These are phyloP conservation scores for Xylariaceae sp. DNA, from an alignment of 2,329 filamentous ascomycete genomes.

Conservation along the genomic window DNA sequence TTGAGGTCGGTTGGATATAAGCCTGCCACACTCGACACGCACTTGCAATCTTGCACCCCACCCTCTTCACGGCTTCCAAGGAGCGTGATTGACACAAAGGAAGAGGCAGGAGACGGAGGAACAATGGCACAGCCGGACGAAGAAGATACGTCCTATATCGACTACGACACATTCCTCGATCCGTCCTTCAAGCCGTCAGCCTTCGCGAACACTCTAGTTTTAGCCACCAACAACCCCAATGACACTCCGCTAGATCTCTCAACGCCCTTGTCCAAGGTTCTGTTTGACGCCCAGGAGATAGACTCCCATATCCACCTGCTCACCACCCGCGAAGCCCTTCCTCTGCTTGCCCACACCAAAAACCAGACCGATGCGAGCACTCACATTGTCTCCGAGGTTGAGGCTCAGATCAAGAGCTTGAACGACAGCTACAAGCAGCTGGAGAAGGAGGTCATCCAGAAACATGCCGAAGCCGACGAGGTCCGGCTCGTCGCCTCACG, in stretches of 20 bases:
- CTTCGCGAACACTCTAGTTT: conserved; percentile 86
- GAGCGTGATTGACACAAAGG: too few species aligned
- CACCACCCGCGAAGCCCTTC: conserved; percentile 78
- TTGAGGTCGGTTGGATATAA: too few species aligned
- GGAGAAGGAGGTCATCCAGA: conserved; percentile 79
- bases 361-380: conserved; percentile 69
- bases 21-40: too few species aligned
- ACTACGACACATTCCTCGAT: conserved; percentile 87
- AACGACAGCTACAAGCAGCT: conserved; percentile 82
- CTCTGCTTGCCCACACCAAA: conserved; percentile 74
- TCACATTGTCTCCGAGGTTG: conserved; percentile 70
- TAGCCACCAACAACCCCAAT: conserved; percentile 85
- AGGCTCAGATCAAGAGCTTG: conserved; percentile 73
- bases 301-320: conserved; percentile 92
- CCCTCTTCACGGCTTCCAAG: too few species aligned
- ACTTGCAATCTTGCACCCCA: too few species aligned
- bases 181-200: conserved; percentile 74
- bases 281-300: conserved; percentile 96
- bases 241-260: conserved; percentile 90
- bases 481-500: conserved; percentile 73
- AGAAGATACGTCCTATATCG: conserved; percentile 79
- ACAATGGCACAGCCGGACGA: conserved; percentile 36
- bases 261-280: conserved; percentile 84
- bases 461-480: conserved; percentile 81
- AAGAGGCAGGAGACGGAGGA: background rate